Conservation (phyloP, 495 filamentous ascomycete genomes). For the Alectoria sarmentosa region DNA sequence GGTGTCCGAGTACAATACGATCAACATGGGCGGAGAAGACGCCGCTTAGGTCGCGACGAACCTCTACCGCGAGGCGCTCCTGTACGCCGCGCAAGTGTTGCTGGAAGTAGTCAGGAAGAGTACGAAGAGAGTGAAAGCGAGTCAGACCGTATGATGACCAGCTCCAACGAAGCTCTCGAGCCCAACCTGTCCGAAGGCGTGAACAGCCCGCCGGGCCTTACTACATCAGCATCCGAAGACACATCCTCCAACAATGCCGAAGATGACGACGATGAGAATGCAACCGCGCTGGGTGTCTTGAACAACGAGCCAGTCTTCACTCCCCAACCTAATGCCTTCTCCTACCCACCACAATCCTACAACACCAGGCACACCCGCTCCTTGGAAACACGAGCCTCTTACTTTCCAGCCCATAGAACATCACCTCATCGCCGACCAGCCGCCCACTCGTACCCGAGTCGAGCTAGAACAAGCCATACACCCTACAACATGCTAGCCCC, state of each 20-base stretch:
- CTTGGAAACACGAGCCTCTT: conserved; percentile 27
- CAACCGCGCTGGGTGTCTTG: conserved; percentile 67
- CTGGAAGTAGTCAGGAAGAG: conserved; percentile 81
- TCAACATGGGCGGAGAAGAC: conserved; percentile 34
- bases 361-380: conserved; percentile 17
- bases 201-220: conserved; percentile 24
- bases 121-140: conserved; percentile 84
- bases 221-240: conserved; percentile 24
- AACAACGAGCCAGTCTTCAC: conserved; percentile 58
- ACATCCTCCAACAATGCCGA: conserved; percentile 38
- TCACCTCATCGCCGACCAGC: conserved; percentile 17
- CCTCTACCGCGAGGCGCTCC: conserved; percentile 13
- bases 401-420: conserved; percentile 29
- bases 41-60: conserved; percentile 45
- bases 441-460: conserved; percentile 29
- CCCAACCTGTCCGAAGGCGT: conserved; percentile 26
- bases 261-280: conserved; percentile 67
- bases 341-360: conserved; percentile 53
- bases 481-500: conserved; percentile 63
- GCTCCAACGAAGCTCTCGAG: conserved; percentile 70
- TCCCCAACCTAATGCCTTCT: conserved; percentile 85
- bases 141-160: conserved; percentile 74
- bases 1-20: conserved; percentile 67
- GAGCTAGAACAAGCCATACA: conserved; percentile 34
- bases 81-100: conserved; percentile 35